A percentile compares a stretch with the other conserved stretches of the same genome.
phyloP scores from a whole-genome alignment of 192 early-diverging fungal species.

The Bifiguratus adelaidae region DNA sequence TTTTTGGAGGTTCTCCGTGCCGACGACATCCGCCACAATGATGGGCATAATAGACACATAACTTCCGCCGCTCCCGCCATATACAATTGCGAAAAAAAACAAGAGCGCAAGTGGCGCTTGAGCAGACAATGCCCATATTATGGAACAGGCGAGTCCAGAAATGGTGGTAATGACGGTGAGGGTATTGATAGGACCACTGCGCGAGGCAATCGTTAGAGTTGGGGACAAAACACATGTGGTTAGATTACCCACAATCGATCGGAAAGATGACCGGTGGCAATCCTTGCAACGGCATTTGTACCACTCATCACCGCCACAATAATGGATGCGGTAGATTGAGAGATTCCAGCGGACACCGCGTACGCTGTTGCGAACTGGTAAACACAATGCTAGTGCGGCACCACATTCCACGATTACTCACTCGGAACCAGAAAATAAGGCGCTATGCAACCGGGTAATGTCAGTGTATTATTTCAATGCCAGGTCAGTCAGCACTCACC shows the following conservation, averaged over 20 bases:
- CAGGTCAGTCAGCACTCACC: too few species aligned
- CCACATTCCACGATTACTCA: background rate
- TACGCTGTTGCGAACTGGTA: too few species aligned
- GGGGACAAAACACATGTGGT: too few species aligned
- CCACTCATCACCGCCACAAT: constrained; percentile 56
- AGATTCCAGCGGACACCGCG: background rate
- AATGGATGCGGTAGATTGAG: too few species aligned
- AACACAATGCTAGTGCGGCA: too few species aligned
- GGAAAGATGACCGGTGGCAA: constrained; percentile 45
- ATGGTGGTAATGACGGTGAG: too few species aligned
- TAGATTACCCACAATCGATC: constrained; percentile 14
- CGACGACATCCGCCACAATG: constrained; percentile 36
- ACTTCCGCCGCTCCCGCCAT: constrained; percentile 10
- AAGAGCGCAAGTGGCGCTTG: too few species aligned
- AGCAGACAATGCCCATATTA: too few species aligned
- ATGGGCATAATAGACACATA: constrained; percentile 36
- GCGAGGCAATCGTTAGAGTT: background rate
- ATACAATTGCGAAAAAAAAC: constrained; percentile 15
- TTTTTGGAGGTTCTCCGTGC: constrained; percentile 24
- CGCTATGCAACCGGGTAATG: too few species aligned
- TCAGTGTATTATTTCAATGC: too few species aligned
- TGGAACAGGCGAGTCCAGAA: too few species aligned
- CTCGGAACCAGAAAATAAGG: constrained; percentile 29
- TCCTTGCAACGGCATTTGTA: constrained; percentile 46
- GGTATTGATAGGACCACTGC: constrained; percentile 37